These are phyloP conservation scores for Pyrenophora graminea DNA, from an alignment of 2,329 filamentous ascomycete species.

Conservation along the genomic window DNA sequence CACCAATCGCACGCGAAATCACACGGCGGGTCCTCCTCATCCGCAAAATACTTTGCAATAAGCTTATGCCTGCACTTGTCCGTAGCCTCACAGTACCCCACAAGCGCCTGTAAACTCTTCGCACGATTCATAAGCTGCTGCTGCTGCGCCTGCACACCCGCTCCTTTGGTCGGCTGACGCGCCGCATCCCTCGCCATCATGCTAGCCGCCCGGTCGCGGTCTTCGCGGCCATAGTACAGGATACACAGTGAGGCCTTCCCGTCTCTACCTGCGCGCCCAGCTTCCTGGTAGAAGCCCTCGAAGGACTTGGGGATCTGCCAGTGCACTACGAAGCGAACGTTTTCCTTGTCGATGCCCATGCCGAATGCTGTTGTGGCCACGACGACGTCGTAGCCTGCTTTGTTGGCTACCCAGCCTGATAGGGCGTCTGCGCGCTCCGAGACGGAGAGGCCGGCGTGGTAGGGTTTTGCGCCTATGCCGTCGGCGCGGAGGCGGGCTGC, in stretches of 20 bases:
- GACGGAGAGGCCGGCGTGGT: constrained; percentile 71
- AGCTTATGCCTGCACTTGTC: constrained; percentile 69
- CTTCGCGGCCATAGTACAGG: constrained; percentile 87
- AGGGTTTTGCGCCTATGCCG: constrained; percentile 73
- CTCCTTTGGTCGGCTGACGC: constrained; percentile 53
- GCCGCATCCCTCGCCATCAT: constrained; percentile 56
- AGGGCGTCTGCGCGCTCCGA: constrained; percentile 72
- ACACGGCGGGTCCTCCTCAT: constrained; percentile 44
- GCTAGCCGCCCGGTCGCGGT: constrained; percentile 72
- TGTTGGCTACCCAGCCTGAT: constrained; percentile 71
- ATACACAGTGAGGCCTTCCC: constrained; percentile 86
- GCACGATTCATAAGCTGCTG: constrained; percentile 48
- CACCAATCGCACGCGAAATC: constrained; percentile 56
- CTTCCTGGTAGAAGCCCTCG: constrained; percentile 95
- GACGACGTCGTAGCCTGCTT: constrained; percentile 82
- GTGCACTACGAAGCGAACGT: constrained; percentile 92
- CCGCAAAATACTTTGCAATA: constrained; percentile 46
- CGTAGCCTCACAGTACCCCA: constrained; percentile 80
- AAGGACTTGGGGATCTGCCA: constrained; percentile 94
- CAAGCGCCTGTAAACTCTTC: constrained; percentile 60
- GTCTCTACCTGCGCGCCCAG: constrained; percentile 86
- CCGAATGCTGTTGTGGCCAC: constrained; percentile 95
- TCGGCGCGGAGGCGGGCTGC: constrained; percentile 67
- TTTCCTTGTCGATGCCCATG: constrained; percentile 96
- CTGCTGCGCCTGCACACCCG: constrained; percentile 38